Percentiles rank a stretch among this genome's conserved stretches.
Evolutionary conservation across 2,329 filamentous ascomycete genomes (phyloP).

Genomic region (Trichoderma endophyticum): DNA sequence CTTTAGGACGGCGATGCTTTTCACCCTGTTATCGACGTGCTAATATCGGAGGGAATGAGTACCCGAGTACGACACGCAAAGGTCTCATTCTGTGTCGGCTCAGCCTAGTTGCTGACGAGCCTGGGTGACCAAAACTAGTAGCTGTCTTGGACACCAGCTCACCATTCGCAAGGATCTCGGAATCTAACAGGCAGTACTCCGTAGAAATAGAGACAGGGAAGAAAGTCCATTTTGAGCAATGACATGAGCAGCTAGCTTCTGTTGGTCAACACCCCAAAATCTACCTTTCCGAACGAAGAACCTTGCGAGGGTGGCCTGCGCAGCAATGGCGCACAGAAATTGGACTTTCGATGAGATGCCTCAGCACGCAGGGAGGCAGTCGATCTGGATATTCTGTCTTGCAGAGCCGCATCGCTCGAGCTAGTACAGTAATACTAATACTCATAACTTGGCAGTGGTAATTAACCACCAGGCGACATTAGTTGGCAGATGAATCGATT

Average conservation of each 20-base stretch:
- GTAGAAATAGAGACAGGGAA: neutral
- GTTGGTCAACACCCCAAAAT: neutral
- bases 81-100: neutral
- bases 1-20: neutral
- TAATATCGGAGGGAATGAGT: neutral
- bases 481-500: neutral
- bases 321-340: neutral
- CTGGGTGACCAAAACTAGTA: neutral
- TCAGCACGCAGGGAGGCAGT: neutral
- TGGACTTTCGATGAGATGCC: neutral
- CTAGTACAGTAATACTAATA: neutral
- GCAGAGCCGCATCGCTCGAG: constrained; percentile 5
- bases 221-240: neutral
- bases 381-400: neutral
- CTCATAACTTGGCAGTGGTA: neutral
- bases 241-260: neutral
- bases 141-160: neutral
- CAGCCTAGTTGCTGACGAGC: constrained; percentile 1
- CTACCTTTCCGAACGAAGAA: neutral
- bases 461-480: neutral
- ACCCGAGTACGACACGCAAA: neutral
- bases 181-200: neutral
- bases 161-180: neutral
- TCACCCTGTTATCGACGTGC: neutral
- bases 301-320: neutral